phyloP scores from a whole-genome alignment of 192 early-diverging fungal species.

The Obelidium mucronatum region DNA sequence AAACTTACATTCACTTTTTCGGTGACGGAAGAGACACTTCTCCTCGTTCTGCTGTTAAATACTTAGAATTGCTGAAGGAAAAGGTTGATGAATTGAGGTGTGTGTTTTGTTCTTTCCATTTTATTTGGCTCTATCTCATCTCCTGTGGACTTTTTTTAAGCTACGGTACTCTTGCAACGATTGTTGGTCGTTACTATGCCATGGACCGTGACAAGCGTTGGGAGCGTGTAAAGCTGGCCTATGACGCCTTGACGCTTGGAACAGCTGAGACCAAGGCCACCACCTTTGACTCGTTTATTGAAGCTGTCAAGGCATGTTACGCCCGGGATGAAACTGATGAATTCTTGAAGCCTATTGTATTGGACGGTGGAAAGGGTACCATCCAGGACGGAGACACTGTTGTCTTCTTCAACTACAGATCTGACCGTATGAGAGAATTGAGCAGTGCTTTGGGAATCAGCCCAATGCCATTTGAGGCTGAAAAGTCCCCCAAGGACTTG shows the following conservation, averaged over 20 bases:
- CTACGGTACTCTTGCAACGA: constrained; percentile 92
- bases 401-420: constrained; percentile 98
- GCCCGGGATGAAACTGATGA: constrained; percentile 95
- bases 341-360: constrained; percentile 99
- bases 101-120: not conserved
- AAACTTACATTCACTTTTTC: constrained; percentile 94
- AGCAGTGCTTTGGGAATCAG: constrained; percentile 83
- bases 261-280: constrained; percentile 59
- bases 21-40: constrained; percentile 98
- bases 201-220: constrained; percentile 99
- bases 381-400: constrained; percentile 90
- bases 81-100: constrained; percentile 59
- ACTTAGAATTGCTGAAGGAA: constrained; percentile 65
- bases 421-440: constrained; percentile 97
- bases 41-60: constrained; percentile 84
- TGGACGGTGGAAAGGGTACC: constrained; percentile 72
- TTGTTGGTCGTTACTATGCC: constrained; percentile 97
- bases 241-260: constrained; percentile 86
- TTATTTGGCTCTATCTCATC: not conserved
- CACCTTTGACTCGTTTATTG: constrained; percentile 33
- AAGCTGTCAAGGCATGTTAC: constrained; percentile 86
- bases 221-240: constrained; percentile 96
- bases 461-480: constrained; percentile 84
- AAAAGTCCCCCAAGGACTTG: constrained; percentile 17
- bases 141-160: constrained; percentile 28